Evolutionary conservation across 2,329 filamentous ascomycete species (phyloP).

Genomic region (Akanthomyces lecanii): DNA sequence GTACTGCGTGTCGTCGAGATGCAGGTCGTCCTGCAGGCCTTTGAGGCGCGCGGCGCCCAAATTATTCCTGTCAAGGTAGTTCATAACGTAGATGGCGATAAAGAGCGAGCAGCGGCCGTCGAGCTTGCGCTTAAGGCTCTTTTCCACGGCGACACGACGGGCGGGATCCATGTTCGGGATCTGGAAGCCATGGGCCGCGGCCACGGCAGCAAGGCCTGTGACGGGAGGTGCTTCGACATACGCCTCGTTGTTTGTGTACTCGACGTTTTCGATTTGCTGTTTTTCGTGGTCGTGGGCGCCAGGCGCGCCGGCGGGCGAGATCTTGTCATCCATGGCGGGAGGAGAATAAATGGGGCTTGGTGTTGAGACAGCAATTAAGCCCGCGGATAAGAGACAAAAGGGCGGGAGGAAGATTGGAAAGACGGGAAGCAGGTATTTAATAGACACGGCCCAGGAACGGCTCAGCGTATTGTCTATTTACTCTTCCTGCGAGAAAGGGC

Average conservation of each 20-base stretch:
- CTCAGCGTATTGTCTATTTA: neutral
- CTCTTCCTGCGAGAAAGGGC: neutral
- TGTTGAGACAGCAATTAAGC: neutral
- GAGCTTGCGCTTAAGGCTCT: conserved; percentile 64
- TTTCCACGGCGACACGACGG: conserved; percentile 55
- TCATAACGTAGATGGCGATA: conserved; percentile 70
- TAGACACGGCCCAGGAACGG: neutral
- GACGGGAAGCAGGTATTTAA: conserved; percentile 2
- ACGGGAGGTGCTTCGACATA: neutral
- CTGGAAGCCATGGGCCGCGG: conserved; percentile 3
- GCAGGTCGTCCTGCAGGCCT: conserved; percentile 58
- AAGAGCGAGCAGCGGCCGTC: conserved; percentile 65
- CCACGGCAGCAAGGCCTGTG: neutral
- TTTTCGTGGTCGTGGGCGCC: conserved; percentile 2
- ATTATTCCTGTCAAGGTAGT: conserved; percentile 67
- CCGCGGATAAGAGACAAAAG: neutral
- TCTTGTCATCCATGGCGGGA: conserved; percentile 15
- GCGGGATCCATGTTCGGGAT: conserved; percentile 35
- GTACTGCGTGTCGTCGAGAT: conserved; percentile 55
- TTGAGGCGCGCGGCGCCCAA: conserved; percentile 63
- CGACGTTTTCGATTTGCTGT: conserved; percentile 13
- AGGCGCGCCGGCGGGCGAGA: conserved; percentile 5
- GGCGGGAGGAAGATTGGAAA: no score
- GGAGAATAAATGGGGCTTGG: neutral
- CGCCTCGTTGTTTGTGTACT: neutral